phyloP scores from a whole-genome alignment of 1,284 basidiomycete species.

The Gomphus sp. region DNA sequence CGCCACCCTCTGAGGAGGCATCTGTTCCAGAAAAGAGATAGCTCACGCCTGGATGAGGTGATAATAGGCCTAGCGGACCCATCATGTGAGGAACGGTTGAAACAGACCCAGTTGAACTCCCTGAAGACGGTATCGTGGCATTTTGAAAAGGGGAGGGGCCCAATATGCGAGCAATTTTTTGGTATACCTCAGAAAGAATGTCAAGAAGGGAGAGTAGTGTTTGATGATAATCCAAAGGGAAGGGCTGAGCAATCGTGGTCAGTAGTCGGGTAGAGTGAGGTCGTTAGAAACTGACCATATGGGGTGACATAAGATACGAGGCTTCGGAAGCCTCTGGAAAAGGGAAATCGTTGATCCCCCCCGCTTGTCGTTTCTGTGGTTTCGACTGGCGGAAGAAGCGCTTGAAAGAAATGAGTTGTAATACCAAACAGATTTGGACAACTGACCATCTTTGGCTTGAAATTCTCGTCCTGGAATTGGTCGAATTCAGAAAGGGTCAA shows the following conservation, averaged over 20 bases:
- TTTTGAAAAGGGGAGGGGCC: conserved; percentile 63
- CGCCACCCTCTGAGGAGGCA: conserved; percentile 27
- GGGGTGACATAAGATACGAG: conserved; percentile 66
- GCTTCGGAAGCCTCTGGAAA: conserved; percentile 51
- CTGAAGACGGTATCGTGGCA: not conserved
- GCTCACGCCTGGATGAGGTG: conserved; percentile 72
- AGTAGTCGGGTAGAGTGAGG: conserved; percentile 1
- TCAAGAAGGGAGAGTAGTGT: conserved; percentile 79
- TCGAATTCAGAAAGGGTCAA: conserved; percentile 73
- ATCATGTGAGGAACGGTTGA: conserved; percentile 45
- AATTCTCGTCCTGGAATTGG: conserved; percentile 69
- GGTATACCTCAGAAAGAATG: conserved; percentile 79
- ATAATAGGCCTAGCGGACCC: conserved; percentile 61
- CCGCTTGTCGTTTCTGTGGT: conserved; percentile 39
- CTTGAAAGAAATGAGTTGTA: conserved; percentile 20
- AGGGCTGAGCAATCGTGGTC: conserved; percentile 43
- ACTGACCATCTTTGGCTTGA: conserved; percentile 68
- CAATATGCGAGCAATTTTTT: conserved; percentile 71
- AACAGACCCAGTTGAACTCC: not conserved
- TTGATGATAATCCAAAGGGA: conserved; percentile 79
- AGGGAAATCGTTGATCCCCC: conserved; percentile 50
- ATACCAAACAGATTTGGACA: not conserved
- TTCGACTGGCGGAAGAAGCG: conserved; percentile 50
- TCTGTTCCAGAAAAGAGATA: conserved; percentile 50
- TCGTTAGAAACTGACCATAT: conserved; percentile 43